Evolutionary conservation across 352 stramenopile species (phyloP), one percentile per base, ranked within the genome.

Genomic region (Pythium brachiatum): DNA sequence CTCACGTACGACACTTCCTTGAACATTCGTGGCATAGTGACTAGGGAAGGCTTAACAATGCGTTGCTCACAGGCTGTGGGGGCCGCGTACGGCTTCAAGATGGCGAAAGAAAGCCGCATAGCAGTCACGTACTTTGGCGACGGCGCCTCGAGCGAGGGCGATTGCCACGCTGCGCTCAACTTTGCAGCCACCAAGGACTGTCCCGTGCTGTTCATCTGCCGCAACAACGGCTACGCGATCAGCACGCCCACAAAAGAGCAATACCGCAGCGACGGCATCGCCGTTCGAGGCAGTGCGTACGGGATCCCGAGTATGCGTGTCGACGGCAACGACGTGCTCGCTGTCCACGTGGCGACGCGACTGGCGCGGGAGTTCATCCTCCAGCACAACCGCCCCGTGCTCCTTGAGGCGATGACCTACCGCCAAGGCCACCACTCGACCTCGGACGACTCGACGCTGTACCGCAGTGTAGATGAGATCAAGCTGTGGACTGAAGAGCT

Each of bases 161-260:
- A 99, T 66, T 99, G 99, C 72, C 97, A 99, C 66, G 97, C 96
- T 7, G 86, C 83, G 15, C 71, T 99, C 48, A 99, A 99, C 69
- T 98, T 99, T 89, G 95, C 97, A 0, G 82, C 97, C 0, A 99
- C 96, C 1, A 94, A 98, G 44, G 88, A 98, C 34, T 92, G 84
- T 16, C 97, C 97, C 7, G 91, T 99, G 41, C 81, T 99, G 6
- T 99, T 99, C 72, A 94, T 99, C 71, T 98, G 95, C 68, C 83
- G 97, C 15, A 99, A 99, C 79, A 99, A 99, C 74, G 97, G 97
- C 8, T 99, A 98, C 71, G 97, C 97, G 7, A 99, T 99, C 64
- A 96, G 87, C 57, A 99, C 97, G 20, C 90, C 96, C 1, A 93
- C 95, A 0, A 70, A 73, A 32, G 97, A 99, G 67, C 97, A 99